Evolutionary conservation across 257 asterid species (phyloP), one percentile per base, ranked within the genome.

Genomic region (Fraxinus americana): DNA sequence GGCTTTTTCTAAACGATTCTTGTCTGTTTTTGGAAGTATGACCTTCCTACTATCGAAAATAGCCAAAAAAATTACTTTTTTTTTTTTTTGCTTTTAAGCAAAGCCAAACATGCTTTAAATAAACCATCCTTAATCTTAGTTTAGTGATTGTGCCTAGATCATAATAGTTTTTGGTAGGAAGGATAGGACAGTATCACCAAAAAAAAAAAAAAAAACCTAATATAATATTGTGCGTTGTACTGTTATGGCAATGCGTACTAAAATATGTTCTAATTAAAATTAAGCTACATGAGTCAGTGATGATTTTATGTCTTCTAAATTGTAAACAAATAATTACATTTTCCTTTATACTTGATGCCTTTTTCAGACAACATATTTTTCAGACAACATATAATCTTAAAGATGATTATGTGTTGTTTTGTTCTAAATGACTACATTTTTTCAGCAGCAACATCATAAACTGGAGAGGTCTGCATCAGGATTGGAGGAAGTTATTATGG

Each of bases 401-500:
- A 52, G 59, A 92, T 92, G 89, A 94, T 92, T 83, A 73, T 91
- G 88, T 79, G 79, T 83, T 41, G 81, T 77, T 75, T 83, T 35
- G 81, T 77, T 75, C 29, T 72, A 72, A 78, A 82, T 81, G 75
- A 74, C 43, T 80, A 72, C 59, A 54, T 52, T 77, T 34, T 81
- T 68, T 61, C 92, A 86, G 34, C 94, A 84, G 21, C 89, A 92
- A 0, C 96, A 90, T 86, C 87, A 91, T 87, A 89, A 92, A 81
- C 68, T 87, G 0, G 90, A 89, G 73, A 97, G 97, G 91, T 89
- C 97, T 82, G 92, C 97, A 36, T 90, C 99, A 80, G 98, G 96
- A 83, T 91, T 94, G 89, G 98, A 92, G 85, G 97, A 94, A 88
- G 87, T 94, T 87, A 90, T 94, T 35, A 94, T 94, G 98, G 98